These are phyloP conservation scores for Kodamaea suecica DNA, from an alignment of 1,139 yeast genomes.

Conservation along the genomic window DNA sequence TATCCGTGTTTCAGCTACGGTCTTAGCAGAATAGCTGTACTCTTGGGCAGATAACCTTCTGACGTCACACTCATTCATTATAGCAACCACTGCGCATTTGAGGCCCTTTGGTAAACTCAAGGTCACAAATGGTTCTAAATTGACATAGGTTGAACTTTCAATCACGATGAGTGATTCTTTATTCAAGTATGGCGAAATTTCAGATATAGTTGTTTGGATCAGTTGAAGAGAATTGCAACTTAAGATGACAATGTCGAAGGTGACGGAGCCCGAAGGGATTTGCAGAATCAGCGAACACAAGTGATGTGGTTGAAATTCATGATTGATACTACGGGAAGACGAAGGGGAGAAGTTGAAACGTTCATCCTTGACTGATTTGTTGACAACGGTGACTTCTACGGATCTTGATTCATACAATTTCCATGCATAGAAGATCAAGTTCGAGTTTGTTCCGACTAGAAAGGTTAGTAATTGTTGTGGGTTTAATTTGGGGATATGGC, in stretches of 20 bases:
- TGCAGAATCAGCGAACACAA: conserved; percentile 18
- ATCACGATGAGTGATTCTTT: conserved; percentile 50
- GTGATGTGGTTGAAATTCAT: conserved; percentile 24
- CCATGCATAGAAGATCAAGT: conserved; percentile 51
- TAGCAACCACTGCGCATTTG: conserved; percentile 48
- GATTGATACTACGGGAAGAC: conserved; percentile 6
- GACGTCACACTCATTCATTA: conserved; percentile 64
- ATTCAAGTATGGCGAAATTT: conserved; percentile 26
- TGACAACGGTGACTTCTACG: conserved; percentile 37
- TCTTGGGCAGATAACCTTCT: conserved; percentile 30
- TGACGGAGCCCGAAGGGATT: conserved; percentile 16
- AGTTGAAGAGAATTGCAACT: conserved; percentile 42
- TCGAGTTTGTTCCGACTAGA: conserved; percentile 47
- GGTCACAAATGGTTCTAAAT: conserved; percentile 64
- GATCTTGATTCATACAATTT: conserved; percentile 38
- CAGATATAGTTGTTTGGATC: conserved; percentile 32
- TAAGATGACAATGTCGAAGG: conserved; percentile 36
- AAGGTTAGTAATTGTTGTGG: no score
- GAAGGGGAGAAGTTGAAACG: conserved; percentile 3
- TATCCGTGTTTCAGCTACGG: conserved; percentile 36
- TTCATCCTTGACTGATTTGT: conserved; percentile 7
- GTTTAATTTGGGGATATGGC: no score
- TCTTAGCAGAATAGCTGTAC: conserved; percentile 25
- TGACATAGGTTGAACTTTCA: conserved; percentile 70
- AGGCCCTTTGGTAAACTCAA: conserved; percentile 29